Evolutionary conservation across 78 protist genomes (phyloP), one percentile per base, ranked within the genome.

Genomic region (Mantamonas sphyraenae): DNA sequence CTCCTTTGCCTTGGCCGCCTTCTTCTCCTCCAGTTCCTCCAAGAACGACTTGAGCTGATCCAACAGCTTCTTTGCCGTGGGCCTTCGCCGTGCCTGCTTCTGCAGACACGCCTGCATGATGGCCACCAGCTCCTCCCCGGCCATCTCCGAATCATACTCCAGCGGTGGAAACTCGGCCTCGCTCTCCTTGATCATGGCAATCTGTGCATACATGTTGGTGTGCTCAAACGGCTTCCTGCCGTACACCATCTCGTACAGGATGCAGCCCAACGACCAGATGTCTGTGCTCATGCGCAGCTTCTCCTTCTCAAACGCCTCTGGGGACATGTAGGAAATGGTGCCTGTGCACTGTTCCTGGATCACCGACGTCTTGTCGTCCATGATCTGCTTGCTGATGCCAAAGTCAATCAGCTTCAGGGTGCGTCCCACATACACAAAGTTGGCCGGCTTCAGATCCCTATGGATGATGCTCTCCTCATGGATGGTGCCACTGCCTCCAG

Each of bases 371-470:
- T 16, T 64, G 60, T 74, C 80, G 64, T 74, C 57, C 72, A 47
- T 57, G 63, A 73, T 12, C 63, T 56, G 17, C 51, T 34, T 17
- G 22, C 5, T 0, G 40, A 95, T 95, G 47, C 98, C 98, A 71
- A 95, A 95, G 82, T 95, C 98, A 20, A 95, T 95, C 33, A 95
- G 79, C 81, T 94, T 95, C 33, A 95, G 79, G 50, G 28, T 5
- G 24, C 97, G 98, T 31, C 75, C 53, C 28, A 95, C 96, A 22
- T 83, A 47, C 1, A 95, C 70, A 9, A 95, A 95, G 76, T 95
- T 95, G 37, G 97, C 96, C 2, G 98, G 98, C 67, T 95, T 95
- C 30, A 95, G 71, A 67, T 95, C 98, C 9, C 79, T 64, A 68
- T 95, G 98, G 7, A 95, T 78, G 17, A 95, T 92, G 24, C 90